phyloP scores from a whole-genome alignment of 257 asterid species.

The Cinchona pubescens region DNA sequence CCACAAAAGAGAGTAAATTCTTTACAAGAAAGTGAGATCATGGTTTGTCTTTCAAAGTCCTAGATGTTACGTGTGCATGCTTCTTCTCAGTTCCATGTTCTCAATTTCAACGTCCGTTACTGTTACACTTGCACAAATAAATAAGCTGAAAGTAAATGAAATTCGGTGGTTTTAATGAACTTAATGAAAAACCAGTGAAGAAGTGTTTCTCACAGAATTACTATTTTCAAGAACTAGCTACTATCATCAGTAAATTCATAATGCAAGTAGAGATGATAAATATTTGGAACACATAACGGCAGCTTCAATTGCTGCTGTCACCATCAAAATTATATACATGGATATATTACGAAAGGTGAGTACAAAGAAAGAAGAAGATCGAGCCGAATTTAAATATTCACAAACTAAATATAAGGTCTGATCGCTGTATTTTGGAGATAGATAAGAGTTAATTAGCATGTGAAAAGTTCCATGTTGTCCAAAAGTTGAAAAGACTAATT shows the following conservation, averaged over 20 bases:
- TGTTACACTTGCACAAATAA: not conserved
- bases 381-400: not conserved
- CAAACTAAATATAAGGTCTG: not conserved
- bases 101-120: not conserved
- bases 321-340: not conserved
- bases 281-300: slow-evolving; percentile 13
- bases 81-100: not conserved
- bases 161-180: not conserved
- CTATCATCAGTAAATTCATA: not conserved
- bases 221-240: not conserved
- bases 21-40: not conserved
- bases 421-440: not conserved
- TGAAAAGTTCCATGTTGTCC: not conserved
- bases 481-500: not conserved
- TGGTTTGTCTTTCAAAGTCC: not conserved
- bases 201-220: not conserved
- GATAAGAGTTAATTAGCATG: not conserved
- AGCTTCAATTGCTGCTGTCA: not conserved
- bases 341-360: no score
- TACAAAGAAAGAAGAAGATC: not conserved
- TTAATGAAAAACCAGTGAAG: no score
- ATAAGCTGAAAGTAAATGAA: not conserved
- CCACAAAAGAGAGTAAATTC: not conserved
- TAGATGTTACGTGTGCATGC: not conserved
- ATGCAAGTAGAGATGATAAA: not conserved